These are phyloP conservation scores for Podospora comata DNA, from an alignment of 495 filamentous ascomycete species.

Conservation along the genomic window DNA sequence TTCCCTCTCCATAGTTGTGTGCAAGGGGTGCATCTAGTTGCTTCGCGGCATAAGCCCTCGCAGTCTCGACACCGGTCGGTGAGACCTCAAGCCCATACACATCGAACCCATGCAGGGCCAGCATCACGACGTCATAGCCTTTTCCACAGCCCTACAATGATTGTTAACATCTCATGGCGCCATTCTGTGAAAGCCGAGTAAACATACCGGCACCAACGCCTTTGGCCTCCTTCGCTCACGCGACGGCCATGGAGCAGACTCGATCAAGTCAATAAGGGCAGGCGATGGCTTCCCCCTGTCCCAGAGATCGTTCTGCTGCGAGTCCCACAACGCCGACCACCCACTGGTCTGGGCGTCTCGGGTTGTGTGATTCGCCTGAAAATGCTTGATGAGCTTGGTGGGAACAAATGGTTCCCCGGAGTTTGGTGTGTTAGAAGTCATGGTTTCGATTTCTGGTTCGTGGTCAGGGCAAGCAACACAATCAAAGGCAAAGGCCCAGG, in stretches of 20 bases:
- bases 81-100: conserved; percentile 69
- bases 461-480: background rate
- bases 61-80: conserved; percentile 52
- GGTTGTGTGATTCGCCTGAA: background rate
- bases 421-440: background rate
- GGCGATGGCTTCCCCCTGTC: conserved; percentile 44
- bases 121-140: conserved; percentile 67
- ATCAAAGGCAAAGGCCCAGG: background rate
- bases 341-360: conserved; percentile 11
- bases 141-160: conserved; percentile 59
- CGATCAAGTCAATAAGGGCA: conserved; percentile 43
- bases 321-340: conserved; percentile 44
- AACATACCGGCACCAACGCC: conserved; percentile 8
- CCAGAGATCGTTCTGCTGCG: conserved; percentile 38
- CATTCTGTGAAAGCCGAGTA: background rate
- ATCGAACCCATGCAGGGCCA: conserved; percentile 68
- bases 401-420: background rate
- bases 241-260: conserved; percentile 16
- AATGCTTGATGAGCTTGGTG: conserved; percentile 5
- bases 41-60: conserved; percentile 35
- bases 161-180: background rate
- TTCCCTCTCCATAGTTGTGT: conserved; percentile 40
- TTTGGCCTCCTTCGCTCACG: background rate
- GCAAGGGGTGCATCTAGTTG: conserved; percentile 22
- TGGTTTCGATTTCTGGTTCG: background rate